A percentile compares a stretch with the other conserved stretches of the same genome.
Evolutionary conservation across 306 rosid genomes (phyloP).

Genomic region (Purshia tridentata): DNA sequence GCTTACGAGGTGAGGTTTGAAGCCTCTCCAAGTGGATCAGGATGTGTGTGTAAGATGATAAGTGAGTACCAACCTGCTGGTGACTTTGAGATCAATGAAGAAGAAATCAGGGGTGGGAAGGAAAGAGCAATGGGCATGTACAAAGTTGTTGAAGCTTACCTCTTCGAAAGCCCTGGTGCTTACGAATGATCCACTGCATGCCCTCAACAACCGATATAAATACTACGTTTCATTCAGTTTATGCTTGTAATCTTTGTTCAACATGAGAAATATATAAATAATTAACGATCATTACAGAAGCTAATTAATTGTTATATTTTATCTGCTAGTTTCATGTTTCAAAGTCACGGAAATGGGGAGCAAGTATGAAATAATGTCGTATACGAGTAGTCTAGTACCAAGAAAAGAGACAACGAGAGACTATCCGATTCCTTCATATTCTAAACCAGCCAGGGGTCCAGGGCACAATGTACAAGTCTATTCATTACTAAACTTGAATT

Average conservation of each 20-base stretch:
- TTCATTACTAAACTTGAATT: neutral
- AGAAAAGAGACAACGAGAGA: neutral
- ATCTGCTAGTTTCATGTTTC: constrained; percentile 13
- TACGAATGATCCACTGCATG: constrained; percentile 14
- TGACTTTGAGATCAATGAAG: constrained; percentile 29
- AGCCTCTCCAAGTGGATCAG: constrained; percentile 16
- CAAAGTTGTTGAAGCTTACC: constrained; percentile 33
- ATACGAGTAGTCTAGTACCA: constrained; percentile 4
- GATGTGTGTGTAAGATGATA: constrained; percentile 25
- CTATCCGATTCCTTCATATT: neutral
- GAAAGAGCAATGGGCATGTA: constrained; percentile 36
- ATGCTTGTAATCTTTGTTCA: constrained; percentile 5
- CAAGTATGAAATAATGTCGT: neutral
- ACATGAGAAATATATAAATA: neutral
- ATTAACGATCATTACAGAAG: neutral
- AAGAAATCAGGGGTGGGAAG: constrained; percentile 23
- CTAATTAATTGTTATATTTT: neutral
- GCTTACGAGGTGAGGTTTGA: constrained; percentile 17
- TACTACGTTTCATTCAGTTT: neutral
- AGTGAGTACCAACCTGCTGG: constrained; percentile 23
- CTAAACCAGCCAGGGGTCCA: neutral
- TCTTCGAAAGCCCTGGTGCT: constrained; percentile 33
- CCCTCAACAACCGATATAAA: no score
- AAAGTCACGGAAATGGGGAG: neutral
- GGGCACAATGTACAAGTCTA: neutral